These are phyloP conservation scores for Bipolaris cookei DNA, from an alignment of 2,329 filamentous ascomycete genomes.

Conservation along the genomic window DNA sequence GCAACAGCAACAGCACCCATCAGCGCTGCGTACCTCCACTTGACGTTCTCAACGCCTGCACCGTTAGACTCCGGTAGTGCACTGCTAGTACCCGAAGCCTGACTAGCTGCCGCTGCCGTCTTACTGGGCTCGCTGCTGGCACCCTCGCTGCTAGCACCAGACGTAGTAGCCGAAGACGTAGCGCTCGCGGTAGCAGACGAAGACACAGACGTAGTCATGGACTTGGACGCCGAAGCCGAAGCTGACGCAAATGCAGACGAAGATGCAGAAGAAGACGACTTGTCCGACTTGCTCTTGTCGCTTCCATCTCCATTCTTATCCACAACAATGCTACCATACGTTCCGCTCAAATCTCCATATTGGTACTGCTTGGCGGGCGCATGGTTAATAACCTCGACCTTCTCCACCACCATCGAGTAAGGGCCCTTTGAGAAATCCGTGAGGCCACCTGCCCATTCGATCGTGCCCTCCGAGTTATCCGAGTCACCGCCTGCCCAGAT, in stretches of 20 bases:
- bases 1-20: not conserved
- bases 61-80: not conserved
- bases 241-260: not conserved
- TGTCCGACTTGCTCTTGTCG: not conserved
- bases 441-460: slow-evolving; percentile 69
- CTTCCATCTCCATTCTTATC: slow-evolving; percentile 7
- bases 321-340: slow-evolving; percentile 54
- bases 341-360: slow-evolving; percentile 55
- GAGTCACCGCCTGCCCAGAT: slow-evolving; percentile 56
- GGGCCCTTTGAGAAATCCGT: slow-evolving; percentile 54
- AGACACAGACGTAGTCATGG: not conserved
- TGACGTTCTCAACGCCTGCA: not conserved
- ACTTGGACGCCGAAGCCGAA: not conserved
- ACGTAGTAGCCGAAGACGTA: not conserved
- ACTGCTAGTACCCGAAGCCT: not conserved
- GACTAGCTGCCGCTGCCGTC: not conserved
- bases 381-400: slow-evolving; percentile 57
- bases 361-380: slow-evolving; percentile 56
- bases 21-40: not conserved
- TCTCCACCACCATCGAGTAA: slow-evolving; percentile 58
- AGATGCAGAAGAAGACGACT: not conserved
- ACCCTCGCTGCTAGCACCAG: not conserved
- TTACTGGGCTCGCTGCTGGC: not conserved
- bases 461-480: slow-evolving; percentile 58
- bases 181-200: not conserved